These are phyloP conservation scores for Aureobasidium sp. DNA, from an alignment of 2,329 filamentous ascomycete genomes.

Conservation along the genomic window DNA sequence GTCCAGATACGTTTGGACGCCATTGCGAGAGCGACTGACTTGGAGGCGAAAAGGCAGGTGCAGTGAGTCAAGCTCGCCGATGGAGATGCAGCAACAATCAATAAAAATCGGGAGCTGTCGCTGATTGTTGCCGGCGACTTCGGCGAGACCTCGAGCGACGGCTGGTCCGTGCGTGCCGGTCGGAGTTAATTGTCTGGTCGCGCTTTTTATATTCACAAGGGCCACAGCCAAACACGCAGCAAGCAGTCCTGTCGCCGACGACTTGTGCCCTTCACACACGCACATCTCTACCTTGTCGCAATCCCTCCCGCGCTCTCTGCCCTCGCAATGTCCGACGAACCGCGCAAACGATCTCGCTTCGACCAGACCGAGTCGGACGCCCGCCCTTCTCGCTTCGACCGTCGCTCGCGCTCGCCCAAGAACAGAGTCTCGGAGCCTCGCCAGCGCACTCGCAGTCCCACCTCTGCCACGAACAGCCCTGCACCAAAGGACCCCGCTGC, in stretches of 20 bases:
- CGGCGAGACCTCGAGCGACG: background rate
- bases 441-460: constrained; percentile 71
- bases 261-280: constrained; percentile 1
- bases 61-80: background rate
- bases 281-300: constrained; percentile 14
- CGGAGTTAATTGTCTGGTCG: background rate
- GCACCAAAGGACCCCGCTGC: constrained; percentile 50
- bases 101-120: constrained; percentile 5
- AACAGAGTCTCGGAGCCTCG: constrained; percentile 56
- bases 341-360: constrained; percentile 86
- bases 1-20: constrained; percentile 29
- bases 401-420: constrained; percentile 77
- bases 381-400: constrained; percentile 72
- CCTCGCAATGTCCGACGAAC: constrained; percentile 64
- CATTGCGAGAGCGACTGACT: constrained; percentile 22
- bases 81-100: too few species aligned
- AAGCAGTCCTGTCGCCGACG: too few species aligned
- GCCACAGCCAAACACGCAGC: too few species aligned
- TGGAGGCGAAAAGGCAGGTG: background rate
- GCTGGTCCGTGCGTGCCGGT: background rate
- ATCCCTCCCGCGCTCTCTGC: background rate
- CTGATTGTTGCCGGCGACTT: constrained; percentile 1
- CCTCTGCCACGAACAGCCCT: constrained; percentile 45
- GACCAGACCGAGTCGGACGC: constrained; percentile 78
- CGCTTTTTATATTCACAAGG: background rate